phyloP scores from a whole-genome alignment of 352 stramenopile genomes.

The Globisporangium spinosum region DNA sequence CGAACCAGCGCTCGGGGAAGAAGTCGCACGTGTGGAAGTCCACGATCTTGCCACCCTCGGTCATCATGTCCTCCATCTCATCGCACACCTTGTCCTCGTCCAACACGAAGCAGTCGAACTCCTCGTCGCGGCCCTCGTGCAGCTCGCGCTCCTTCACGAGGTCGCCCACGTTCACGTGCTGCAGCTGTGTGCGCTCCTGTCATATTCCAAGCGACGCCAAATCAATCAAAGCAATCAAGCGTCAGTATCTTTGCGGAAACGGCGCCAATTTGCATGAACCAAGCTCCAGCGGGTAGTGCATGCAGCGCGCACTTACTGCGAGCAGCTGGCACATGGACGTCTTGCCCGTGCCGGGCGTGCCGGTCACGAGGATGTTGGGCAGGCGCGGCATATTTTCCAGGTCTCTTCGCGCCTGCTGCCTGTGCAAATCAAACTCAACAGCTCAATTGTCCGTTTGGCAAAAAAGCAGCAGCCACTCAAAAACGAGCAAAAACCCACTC shows the following conservation, averaged over 20 bases:
- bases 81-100: constrained; percentile 97
- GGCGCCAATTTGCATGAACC: not conserved
- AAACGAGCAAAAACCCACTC: not conserved
- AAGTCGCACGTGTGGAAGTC: constrained; percentile 98
- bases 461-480: constrained; percentile 10
- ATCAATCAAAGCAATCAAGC: constrained; percentile 9
- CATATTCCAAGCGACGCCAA: not conserved
- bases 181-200: constrained; percentile 78
- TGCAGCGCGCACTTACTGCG: constrained; percentile 37
- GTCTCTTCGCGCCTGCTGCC: not conserved
- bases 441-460: constrained; percentile 2
- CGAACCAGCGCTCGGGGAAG: constrained; percentile 97
- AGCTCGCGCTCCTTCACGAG: constrained; percentile 84
- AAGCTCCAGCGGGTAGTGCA: not conserved
- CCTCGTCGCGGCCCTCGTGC: constrained; percentile 88
- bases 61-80: constrained; percentile 91
- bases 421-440: not conserved
- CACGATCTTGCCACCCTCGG: constrained; percentile 88
- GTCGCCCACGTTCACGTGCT: constrained; percentile 95
- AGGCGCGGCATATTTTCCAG: constrained; percentile 36
- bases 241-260: constrained; percentile 11
- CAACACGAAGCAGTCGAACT: constrained; percentile 95
- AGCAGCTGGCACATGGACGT: constrained; percentile 92
- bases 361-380: constrained; percentile 97
- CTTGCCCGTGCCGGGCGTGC: constrained; percentile 95